A percentile compares a stretch with the other conserved stretches of the same genome.
Conservation (phyloP, 2,329 filamentous ascomycete species). For the Triangularia setosa region DNA sequence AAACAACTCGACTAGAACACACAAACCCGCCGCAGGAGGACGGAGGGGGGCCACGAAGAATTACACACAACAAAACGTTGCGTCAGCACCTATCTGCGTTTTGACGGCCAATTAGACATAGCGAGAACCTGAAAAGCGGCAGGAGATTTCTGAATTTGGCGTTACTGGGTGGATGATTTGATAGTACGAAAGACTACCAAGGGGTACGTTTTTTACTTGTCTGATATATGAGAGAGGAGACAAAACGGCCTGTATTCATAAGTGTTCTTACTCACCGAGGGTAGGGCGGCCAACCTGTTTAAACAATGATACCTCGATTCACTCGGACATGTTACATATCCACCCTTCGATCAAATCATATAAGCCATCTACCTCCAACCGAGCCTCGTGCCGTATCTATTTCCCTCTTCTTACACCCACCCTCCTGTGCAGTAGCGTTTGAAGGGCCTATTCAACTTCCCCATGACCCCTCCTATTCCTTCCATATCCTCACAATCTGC, state of each 20-base stretch:
- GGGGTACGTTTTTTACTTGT: background rate
- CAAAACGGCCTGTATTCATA: background rate
- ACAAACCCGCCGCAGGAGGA: background rate
- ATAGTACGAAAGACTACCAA: background rate
- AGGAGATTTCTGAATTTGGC: background rate
- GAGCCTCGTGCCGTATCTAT: too few species aligned
- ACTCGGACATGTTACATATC: background rate
- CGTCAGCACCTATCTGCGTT: background rate
- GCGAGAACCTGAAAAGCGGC: background rate
- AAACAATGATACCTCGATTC: background rate
- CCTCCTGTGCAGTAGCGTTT: too few species aligned
- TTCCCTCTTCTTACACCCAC: too few species aligned
- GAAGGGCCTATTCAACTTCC: too few species aligned
- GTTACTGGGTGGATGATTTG: background rate
- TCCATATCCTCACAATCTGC: constrained; percentile 83
- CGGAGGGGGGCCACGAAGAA: background rate
- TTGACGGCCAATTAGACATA: background rate
- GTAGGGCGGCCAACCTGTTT: background rate
- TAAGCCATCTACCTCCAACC: background rate
- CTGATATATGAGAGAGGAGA: background rate
- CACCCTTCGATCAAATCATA: background rate
- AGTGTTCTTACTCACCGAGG: background rate
- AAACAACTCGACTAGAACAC: background rate
- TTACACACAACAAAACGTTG: background rate
- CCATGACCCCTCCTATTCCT: constrained; percentile 38